A percentile compares a stretch with the other conserved stretches of the same genome.
These are phyloP conservation scores for Sarocladiaceae sp. DNA, from an alignment of 2,329 filamentous ascomycete species.

Conservation along the genomic window DNA sequence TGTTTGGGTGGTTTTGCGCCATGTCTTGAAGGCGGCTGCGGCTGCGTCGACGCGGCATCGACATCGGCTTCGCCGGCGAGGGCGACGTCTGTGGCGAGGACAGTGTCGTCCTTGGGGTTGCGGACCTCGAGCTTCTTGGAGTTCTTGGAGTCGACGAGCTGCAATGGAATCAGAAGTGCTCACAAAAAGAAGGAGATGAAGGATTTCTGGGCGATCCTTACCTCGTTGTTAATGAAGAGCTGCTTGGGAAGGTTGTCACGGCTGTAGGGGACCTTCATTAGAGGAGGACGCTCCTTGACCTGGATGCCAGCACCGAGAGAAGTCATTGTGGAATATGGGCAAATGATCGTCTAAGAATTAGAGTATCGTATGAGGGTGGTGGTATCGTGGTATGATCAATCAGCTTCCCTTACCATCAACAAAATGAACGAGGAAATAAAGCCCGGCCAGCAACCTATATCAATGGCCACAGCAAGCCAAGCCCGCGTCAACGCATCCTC, in stretches of 20 bases:
- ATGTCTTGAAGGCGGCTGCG: conserved; percentile 39
- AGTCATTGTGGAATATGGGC: conserved; percentile 15
- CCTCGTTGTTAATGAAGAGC: conserved; percentile 34
- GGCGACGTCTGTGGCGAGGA: conserved; percentile 44
- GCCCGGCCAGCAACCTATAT: not conserved
- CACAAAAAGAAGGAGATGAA: not conserved
- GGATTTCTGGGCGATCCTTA: conserved; percentile 13
- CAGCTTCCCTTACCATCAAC: not conserved
- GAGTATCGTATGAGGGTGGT: not conserved
- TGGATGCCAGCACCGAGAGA: conserved; percentile 20
- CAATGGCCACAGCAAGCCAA: not conserved
- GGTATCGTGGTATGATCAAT: conserved; percentile 1
- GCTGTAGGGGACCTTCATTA: conserved; percentile 20
- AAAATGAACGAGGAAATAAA: not conserved
- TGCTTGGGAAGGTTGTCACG: conserved; percentile 29
- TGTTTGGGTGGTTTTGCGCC: conserved; percentile 32
- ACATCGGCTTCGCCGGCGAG: conserved; percentile 40
- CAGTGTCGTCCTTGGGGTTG: conserved; percentile 44
- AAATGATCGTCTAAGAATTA: no score
- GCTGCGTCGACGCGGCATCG: conserved; percentile 42
- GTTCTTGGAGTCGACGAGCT: conserved; percentile 37
- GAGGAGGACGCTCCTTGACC: conserved; percentile 10
- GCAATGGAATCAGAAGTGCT: no score
- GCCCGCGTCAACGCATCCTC: not conserved
- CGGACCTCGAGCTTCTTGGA: conserved; percentile 41